Base-by-base conservation (phyloP, 1,139 yeast species). In the Nadsonia commutata region DNA sequence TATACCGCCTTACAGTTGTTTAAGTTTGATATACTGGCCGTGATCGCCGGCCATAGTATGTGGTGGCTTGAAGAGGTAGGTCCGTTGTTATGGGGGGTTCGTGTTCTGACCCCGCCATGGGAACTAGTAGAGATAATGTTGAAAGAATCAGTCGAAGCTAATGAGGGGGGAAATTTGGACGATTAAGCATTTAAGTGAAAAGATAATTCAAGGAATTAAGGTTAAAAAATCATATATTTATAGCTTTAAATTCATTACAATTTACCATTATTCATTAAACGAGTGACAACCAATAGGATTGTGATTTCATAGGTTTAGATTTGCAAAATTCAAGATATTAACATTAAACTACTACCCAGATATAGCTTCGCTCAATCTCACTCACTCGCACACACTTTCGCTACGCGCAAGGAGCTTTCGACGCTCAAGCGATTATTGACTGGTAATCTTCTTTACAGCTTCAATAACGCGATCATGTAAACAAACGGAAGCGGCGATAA, bases 401-500 rank as follows among this genome's bases (percentile, higher is more conserved):
- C n/a, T n/a, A n/a, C n/a, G n/a, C n/a, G n/a, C n/a, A n/a, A n/a
- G n/a, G n/a, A n/a, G n/a, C n/a, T n/a, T n/a, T n/a, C n/a, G n/a
- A n/a, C n/a, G n/a, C n/a, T n/a, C n/a, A n/a, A 9, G 23, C 8
- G 9, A 21, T 9, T 27, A 8, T 16, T 27, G 33, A 4, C 13
- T 27, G 16, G 33, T 27, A 13, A 27, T 9, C 33, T 27, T 7
- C 13, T 27, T 27, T 4, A 86, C 81, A 2, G 81, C 78, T 11
- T 63, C 64, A 37, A 86, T 76, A 1, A 86, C 83, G 38, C 65
- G 57, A 1, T 68, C 62, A 55, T 84, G 94, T 38, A 81, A 65
- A 18, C 67, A 66, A 40, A 71, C 71, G 49, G 80, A 71, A n/a
- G 93, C 80, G 9, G 97, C 98, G 57, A 93, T 78, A 21, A 93